These are phyloP conservation scores for Phytophthora hibernalis DNA, from an alignment of 352 stramenopile genomes.

Conservation along the genomic window DNA sequence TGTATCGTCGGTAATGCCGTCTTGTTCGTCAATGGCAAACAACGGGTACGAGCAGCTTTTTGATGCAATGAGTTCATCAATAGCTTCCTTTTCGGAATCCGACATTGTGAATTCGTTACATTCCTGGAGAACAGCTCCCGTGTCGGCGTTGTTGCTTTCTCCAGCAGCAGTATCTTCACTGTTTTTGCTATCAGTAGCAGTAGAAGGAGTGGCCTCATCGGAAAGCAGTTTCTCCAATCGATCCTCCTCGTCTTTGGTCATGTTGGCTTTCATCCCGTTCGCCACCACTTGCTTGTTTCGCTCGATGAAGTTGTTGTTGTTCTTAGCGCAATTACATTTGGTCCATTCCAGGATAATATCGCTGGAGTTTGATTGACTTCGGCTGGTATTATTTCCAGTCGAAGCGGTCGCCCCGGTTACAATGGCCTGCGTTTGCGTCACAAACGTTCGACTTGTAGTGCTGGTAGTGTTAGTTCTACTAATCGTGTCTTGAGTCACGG, in stretches of 20 bases:
- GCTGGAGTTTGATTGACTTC: slow-evolving; percentile 3
- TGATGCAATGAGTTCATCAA: slow-evolving; percentile 52
- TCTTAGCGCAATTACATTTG: slow-evolving; percentile 16
- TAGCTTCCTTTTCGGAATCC: slow-evolving; percentile 45
- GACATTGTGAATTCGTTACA: slow-evolving; percentile 55
- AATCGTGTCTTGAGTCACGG: slow-evolving; percentile 7
- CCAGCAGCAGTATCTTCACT: slow-evolving; percentile 1
- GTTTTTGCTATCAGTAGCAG: background rate
- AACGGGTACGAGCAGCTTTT: slow-evolving; percentile 47
- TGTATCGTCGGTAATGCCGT: slow-evolving; percentile 9
- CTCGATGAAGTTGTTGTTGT: slow-evolving; percentile 52
- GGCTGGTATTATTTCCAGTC: slow-evolving; percentile 13
- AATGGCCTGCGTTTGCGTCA: slow-evolving; percentile 23
- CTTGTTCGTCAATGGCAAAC: slow-evolving; percentile 40
- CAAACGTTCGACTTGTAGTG: slow-evolving; percentile 18
- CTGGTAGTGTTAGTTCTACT: background rate
- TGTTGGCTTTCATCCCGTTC: slow-evolving; percentile 58
- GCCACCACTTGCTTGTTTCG: slow-evolving; percentile 60
- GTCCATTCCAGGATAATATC: background rate
- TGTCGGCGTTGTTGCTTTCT: slow-evolving; percentile 8
- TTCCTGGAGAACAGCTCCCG: background rate
- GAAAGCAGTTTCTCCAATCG: slow-evolving; percentile 49
- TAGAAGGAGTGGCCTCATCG: slow-evolving; percentile 12
- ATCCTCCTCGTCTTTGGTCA: slow-evolving; percentile 64
- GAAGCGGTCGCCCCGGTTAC: background rate